Base-by-base conservation (phyloP, 169 alveolate species). In the Plasmodium ovale region DNA sequence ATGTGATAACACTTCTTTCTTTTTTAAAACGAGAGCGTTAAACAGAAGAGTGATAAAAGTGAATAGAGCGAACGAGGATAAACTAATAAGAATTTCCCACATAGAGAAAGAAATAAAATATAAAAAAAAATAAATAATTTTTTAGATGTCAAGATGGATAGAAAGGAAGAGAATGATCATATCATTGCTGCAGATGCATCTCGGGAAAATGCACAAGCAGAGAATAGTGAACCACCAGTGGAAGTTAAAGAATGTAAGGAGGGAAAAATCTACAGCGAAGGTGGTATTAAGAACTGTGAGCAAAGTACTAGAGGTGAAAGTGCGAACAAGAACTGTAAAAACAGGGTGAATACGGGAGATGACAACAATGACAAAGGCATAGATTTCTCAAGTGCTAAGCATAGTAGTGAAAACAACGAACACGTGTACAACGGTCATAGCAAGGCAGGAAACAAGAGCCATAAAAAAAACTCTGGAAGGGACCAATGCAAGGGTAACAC, bases 1-100 rank as follows among this genome's bases (percentile, higher is more conserved):
- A 60, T 60, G 71, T 60, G 47, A 60, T 33, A 29, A 29, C 25
- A 60, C 49, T 29, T 31, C 31, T 59, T 60, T 60, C 21, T 54
- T 3, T 21, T n/a, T 54, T 19, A 54, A 14, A 53, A 53, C 0
- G 25, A 53, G 16, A 53, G 25, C 9, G 16, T 14, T 14, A 54
- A 54, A 5, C n/a, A 54, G 21, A 54, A n/a, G 31, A 54, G 21
- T 16, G 21, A 54, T 3, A 9, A 19, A 54, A 54, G 21, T 16
- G 31, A 54, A 21, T 16, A 54, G 31, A 12, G 65, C 14, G 35
- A 54, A 54, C 3, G 25, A 47, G 1, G 7, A 47, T 0, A n/a
- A 47, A 21, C 12, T 47, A 47, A 47, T 47, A 14, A 14, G 16
- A 21, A 2, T 47, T 47, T n/a, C 16, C 25, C 12, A 47, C 12